Base-by-base conservation (phyloP, 306 rosid genomes). In the Neltuma alba region DNA sequence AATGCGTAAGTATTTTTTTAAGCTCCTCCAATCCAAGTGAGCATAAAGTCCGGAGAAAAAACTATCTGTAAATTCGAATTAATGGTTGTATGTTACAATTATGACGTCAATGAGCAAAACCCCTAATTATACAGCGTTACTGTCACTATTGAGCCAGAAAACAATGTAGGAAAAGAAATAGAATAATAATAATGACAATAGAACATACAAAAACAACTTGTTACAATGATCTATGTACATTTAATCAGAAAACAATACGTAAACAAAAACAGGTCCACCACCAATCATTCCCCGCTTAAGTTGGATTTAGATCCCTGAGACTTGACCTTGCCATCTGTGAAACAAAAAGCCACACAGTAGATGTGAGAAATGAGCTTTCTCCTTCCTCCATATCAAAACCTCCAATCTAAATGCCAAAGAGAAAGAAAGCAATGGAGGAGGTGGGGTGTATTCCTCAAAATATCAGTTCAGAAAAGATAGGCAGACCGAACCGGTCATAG, bases 241-340 rank as follows among this genome's bases (percentile, higher is more conserved):
- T 82, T 75, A 89, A 88, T 86, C 67, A 45, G 74, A 81, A 23
- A 42, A 88, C 33, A 89, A 82, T 80, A 80, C 83, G 40, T 45
- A 81, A 82, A 79, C 31, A 42, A 81, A 87, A 82, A 82, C 88
- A 61, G 74, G 68, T 80, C 78, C 61, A 68, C 83, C 85, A 83
- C 62, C 31, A 23, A 55, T 3, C 78, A 73, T 64, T 82, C 84
- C 88, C 84, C 78, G 15, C 79, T 83, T 83, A 95, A 71, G 96
- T 76, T 74, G 88, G 89, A 81, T 84, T 90, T 75, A 91, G 86
- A 93, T 96, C 94, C 63, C 90, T 20, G 96, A 90, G 75, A 83
- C 89, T 88, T 89, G 98, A 65, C 99, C 98, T 82, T 93, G 99
- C 99, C 99, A 96, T 93, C 99, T 96, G 96, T 82, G 55, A 60